Conservation (phyloP, 306 rosid species). For the Cicer chorassanicum region DNA sequence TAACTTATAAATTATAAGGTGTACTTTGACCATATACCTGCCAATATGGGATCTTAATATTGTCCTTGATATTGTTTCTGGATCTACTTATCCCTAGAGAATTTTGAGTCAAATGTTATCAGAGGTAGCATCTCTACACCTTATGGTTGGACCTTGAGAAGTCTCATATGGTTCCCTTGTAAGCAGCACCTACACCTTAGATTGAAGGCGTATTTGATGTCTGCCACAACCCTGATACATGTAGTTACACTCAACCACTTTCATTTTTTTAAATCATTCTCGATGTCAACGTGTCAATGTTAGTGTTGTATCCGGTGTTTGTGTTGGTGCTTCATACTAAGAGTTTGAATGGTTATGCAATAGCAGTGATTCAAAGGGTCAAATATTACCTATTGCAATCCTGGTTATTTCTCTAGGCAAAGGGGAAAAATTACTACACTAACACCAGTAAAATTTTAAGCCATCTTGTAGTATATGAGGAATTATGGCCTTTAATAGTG, state of each 20-base stretch:
- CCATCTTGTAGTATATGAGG: neutral
- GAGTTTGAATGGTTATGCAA: neutral
- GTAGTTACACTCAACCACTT: too few species aligned
- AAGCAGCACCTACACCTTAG: neutral
- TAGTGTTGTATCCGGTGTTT: too few species aligned
- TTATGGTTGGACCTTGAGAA: conserved; percentile 31
- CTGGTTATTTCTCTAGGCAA: conserved; percentile 8
- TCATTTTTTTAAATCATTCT: too few species aligned
- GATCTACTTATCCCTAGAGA: conserved; percentile 21
- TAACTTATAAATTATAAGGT: neutral
- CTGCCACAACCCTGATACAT: too few species aligned
- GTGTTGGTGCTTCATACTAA: too few species aligned
- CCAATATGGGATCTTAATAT: conserved; percentile 7
- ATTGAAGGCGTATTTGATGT: too few species aligned
- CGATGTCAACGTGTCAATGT: too few species aligned
- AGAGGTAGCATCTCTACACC: conserved; percentile 28
- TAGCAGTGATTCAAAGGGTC: conserved; percentile 16
- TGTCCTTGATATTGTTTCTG: conserved; percentile 18
- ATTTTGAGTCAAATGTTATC: conserved; percentile 37
- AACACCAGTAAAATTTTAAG: conserved; percentile 8
- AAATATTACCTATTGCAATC: conserved; percentile 19
- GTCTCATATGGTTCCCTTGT: conserved; percentile 33
- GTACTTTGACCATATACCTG: neutral
- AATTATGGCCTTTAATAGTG: neutral
- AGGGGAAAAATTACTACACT: neutral